Base-by-base conservation (phyloP, 2,329 filamentous ascomycete species). In the Fusarium palustre region DNA sequence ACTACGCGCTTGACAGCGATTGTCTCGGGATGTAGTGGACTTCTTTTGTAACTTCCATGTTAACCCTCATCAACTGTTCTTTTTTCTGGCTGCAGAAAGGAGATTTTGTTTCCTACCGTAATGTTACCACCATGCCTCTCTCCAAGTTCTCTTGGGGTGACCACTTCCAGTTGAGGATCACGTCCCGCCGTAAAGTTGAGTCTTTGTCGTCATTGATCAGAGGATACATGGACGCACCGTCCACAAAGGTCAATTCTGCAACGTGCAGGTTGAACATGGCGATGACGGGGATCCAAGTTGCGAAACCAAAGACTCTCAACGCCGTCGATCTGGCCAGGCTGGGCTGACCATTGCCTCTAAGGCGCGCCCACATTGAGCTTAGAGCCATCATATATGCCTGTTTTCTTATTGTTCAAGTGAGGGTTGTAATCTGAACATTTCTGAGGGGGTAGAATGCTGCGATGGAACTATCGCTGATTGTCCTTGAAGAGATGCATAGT, bases 1-100 rank as follows among this genome's bases (percentile, higher is more conserved):
- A 97, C 85, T 13, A 99, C 86, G 41, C 96, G 86, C 82, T 99
- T 99, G 34, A 97, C 88, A 0, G 88, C 88, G 42, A 90, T 82
- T 24, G 86, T 83, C 31, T 92, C 88, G 0, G 93, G 91, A 64
- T 91, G 86, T 16, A 85, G 81, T 1, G 94, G 94, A 49, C 88
- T 92, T 76, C 91, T 94, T 68, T 41, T 55, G 18, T 42, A 46
- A 4, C 54, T 66, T 65, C 7, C 10, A 48, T 25, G 12, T 59
- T 45, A 64, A 57, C 28, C 36, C 47, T 42, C 36, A 52, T 61
- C 36, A 38, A 34, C 45, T 59, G 11, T 18, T 16, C n/a, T 39
- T 36, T 30, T 41, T 25, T 30, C 20, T 34, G 20, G 30, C 13
- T n/a, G 13, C 46, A 30, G 18, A 33, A 53, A 34, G 41, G 15